A percentile compares a stretch with the other conserved stretches of the same genome.
Evolutionary conservation across 2,329 filamentous ascomycete genomes (phyloP).

Genomic region (Ilyonectria mors-panacis): DNA sequence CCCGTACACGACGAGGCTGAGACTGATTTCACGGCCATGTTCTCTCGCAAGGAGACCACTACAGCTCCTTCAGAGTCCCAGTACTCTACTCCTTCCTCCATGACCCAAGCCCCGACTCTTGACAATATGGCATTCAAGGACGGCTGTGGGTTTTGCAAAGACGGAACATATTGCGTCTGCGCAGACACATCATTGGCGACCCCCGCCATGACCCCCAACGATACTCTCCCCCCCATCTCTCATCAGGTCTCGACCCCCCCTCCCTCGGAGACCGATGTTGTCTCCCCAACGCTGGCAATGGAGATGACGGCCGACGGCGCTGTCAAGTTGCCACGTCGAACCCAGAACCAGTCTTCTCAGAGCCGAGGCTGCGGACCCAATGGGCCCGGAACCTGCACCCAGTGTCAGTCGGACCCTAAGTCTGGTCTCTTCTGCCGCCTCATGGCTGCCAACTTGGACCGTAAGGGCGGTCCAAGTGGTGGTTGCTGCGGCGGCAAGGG

Average conservation of each 20-base stretch:
- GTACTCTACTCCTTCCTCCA: conserved; percentile 51
- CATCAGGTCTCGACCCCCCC: conserved; percentile 71
- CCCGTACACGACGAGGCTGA: conserved; percentile 74
- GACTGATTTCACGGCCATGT: conserved; percentile 81
- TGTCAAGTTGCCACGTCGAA: conserved; percentile 69
- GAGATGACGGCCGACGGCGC: conserved; percentile 73
- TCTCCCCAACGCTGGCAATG: conserved; percentile 66
- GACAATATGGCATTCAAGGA: conserved; percentile 69
- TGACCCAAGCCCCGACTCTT: conserved; percentile 55
- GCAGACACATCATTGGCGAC: conserved; percentile 70
- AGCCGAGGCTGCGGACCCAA: conserved; percentile 70
- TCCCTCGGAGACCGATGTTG: conserved; percentile 73
- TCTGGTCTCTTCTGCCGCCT: conserved; percentile 88
- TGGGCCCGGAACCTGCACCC: conserved; percentile 83
- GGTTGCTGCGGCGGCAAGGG: conserved; percentile 77
- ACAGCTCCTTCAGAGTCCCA: conserved; percentile 40
- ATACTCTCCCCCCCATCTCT: conserved; percentile 58
- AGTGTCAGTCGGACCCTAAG: conserved; percentile 83
- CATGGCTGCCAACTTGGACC: conserved; percentile 76
- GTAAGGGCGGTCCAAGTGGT: conserved; percentile 54
- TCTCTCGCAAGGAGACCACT: conserved; percentile 63
- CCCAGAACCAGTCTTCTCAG: conserved; percentile 50
- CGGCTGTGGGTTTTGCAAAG: conserved; percentile 85
- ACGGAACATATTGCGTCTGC: conserved; percentile 87
- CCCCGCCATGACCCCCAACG: conserved; percentile 57